Evolutionary conservation across 352 stramenopile species (phyloP).

Genomic region (Globisporangium cederbergense): DNA sequence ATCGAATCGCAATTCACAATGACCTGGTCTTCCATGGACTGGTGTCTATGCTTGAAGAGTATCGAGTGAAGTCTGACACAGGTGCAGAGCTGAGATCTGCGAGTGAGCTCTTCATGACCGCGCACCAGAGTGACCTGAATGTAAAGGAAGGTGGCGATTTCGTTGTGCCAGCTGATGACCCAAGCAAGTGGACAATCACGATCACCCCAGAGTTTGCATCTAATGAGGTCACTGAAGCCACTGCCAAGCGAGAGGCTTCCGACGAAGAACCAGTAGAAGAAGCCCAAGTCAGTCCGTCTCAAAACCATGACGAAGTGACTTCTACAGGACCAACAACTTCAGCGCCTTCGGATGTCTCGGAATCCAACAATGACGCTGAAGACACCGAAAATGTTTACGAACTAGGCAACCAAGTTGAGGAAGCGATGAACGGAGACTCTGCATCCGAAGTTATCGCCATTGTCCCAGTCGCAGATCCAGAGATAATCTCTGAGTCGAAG

Average conservation of each 20-base stretch:
- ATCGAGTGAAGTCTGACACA: slow-evolving; percentile 9
- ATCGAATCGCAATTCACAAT: slow-evolving; percentile 36
- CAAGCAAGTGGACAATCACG: slow-evolving; percentile 3
- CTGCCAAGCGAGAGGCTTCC: not conserved
- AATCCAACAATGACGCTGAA: not conserved
- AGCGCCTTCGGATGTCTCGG: not conserved
- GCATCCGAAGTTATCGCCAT: not conserved
- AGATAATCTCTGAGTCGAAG: no score
- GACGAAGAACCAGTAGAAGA: not conserved
- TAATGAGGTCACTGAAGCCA: not conserved
- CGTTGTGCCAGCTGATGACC: not conserved
- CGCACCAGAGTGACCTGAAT: not conserved
- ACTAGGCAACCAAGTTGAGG: not conserved
- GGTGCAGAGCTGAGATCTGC: not conserved
- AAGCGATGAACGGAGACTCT: not conserved
- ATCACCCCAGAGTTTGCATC: not conserved
- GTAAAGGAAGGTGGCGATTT: not conserved
- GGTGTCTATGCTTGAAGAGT: slow-evolving; percentile 27
- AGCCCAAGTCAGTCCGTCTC: not conserved
- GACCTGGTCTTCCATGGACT: slow-evolving; percentile 37
- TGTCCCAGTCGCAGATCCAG: not conserved
- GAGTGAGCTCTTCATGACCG: slow-evolving; percentile 9
- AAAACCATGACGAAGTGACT: not conserved
- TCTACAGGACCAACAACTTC: not conserved
- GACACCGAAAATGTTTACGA: not conserved